A percentile compares a stretch with the other conserved stretches of the same genome.
Evolutionary conservation across 139 green algal species (phyloP).

Genomic region (Pleodorina starrii): DNA sequence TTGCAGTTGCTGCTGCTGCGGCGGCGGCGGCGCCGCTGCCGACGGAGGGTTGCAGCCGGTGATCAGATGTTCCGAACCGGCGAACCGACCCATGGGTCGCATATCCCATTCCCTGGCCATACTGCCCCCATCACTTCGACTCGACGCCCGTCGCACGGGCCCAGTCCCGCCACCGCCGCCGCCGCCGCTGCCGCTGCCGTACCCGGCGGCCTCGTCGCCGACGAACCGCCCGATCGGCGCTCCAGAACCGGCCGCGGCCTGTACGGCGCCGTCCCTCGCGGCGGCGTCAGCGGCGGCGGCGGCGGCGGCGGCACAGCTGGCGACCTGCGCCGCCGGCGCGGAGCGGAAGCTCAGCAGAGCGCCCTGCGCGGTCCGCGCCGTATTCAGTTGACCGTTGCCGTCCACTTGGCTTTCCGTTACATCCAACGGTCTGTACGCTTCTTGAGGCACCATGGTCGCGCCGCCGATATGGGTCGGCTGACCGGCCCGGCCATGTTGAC

Average conservation of each 20-base stretch:
- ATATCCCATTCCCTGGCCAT: neutral
- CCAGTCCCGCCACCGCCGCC: neutral
- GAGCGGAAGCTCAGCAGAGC: conserved; percentile 2
- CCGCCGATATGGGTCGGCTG: neutral
- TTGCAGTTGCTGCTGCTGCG: neutral
- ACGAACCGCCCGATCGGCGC: neutral
- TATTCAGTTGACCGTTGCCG: neutral
- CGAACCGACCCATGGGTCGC: neutral
- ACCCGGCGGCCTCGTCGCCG: no score
- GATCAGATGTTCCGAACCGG: neutral
- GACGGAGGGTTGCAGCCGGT: no score
- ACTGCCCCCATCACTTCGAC: neutral
- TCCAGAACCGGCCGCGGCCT: neutral
- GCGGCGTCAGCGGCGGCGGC: neutral
- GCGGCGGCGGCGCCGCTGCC: neutral
- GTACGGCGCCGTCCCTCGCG: neutral
- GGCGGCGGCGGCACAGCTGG: neutral
- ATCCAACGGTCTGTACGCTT: neutral
- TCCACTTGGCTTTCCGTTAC: neutral
- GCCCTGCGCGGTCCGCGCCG: neutral
- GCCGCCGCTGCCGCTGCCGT: neutral
- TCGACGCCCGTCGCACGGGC: neutral
- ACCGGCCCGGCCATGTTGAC: neutral
- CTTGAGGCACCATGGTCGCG: neutral
- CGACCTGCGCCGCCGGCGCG: neutral